These are phyloP conservation scores for Agroathelia rolfsii DNA, from an alignment of 1,284 basidiomycete species.

Conservation along the genomic window DNA sequence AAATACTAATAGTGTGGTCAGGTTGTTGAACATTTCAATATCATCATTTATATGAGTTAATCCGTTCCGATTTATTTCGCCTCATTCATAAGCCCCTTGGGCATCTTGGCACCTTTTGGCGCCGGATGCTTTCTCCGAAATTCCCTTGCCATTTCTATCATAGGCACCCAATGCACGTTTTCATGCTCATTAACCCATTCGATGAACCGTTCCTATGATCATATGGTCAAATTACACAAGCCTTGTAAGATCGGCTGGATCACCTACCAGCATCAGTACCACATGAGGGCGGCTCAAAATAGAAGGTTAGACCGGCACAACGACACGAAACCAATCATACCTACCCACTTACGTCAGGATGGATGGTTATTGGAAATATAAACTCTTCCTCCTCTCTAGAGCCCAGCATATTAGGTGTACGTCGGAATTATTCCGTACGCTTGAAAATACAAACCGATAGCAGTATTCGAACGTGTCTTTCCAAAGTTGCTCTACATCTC, in stretches of 20 bases:
- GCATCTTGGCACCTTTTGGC: too few species aligned
- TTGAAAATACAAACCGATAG: conserved; percentile 40
- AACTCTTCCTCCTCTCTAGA: conserved; percentile 60
- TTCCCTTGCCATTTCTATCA: conserved; percentile 55
- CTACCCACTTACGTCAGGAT: conserved; percentile 71
- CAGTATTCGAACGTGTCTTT: conserved; percentile 67
- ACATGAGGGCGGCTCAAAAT: conserved; percentile 46
- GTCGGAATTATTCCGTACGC: too few species aligned
- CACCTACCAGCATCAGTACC: conserved; percentile 63
- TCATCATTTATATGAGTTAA: too few species aligned
- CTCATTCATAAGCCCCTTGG: too few species aligned
- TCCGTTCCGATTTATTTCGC: too few species aligned
- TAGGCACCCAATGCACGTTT: conserved; percentile 64
- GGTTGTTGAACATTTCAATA: too few species aligned
- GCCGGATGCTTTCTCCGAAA: too few species aligned
- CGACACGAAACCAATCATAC: conserved; percentile 14
- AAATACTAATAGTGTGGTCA: too few species aligned
- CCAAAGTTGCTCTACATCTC: conserved; percentile 68
- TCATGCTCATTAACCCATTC: conserved; percentile 70
- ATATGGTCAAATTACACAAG: too few species aligned
- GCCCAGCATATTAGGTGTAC: conserved; percentile 7
- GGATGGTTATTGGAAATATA: conserved; percentile 69
- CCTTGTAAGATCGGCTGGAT: too few species aligned
- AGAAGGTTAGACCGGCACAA: not conserved
- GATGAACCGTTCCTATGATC: conserved; percentile 67